A percentile compares a stretch with the other conserved stretches of the same genome.
phyloP scores from a whole-genome alignment of 2,329 filamentous ascomycete species.

The Tolypocladium amazonense region DNA sequence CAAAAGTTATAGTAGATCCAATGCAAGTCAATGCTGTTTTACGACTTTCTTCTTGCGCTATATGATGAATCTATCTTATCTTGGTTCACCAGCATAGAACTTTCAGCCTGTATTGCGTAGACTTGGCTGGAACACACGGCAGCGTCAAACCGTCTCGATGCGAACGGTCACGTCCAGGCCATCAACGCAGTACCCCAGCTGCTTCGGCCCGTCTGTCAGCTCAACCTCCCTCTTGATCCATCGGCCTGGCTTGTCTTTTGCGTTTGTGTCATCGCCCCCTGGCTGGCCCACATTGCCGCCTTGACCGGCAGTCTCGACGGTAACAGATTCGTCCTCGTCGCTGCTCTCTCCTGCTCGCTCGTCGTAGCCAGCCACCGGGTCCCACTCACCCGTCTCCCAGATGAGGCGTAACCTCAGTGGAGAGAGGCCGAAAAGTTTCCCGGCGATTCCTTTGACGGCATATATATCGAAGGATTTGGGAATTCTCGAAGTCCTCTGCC shows the following conservation, averaged over 20 bases:
- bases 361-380: slow-evolving; percentile 59
- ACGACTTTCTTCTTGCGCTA: neutral
- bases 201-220: slow-evolving; percentile 66
- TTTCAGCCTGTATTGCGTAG: neutral
- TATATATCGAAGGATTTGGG: slow-evolving; percentile 76
- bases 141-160: slow-evolving; percentile 40
- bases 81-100: neutral
- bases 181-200: slow-evolving; percentile 77
- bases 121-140: neutral
- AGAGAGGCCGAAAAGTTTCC: slow-evolving; percentile 53
- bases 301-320: slow-evolving; percentile 16
- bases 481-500: slow-evolving; percentile 37
- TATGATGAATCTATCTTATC: neutral
- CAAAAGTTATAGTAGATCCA: neutral
- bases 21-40: neutral
- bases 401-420: slow-evolving; percentile 58
- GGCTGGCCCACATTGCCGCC: slow-evolving; percentile 13
- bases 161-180: slow-evolving; percentile 59
- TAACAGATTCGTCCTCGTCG: slow-evolving; percentile 36
- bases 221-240: slow-evolving; percentile 74
- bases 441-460: slow-evolving; percentile 67
- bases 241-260: slow-evolving; percentile 32
- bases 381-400: slow-evolving; percentile 89
- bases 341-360: slow-evolving; percentile 45
- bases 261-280: slow-evolving; percentile 7